Base-by-base conservation (phyloP, 2,329 filamentous ascomycete species). In the Botrytis deweyae region DNA sequence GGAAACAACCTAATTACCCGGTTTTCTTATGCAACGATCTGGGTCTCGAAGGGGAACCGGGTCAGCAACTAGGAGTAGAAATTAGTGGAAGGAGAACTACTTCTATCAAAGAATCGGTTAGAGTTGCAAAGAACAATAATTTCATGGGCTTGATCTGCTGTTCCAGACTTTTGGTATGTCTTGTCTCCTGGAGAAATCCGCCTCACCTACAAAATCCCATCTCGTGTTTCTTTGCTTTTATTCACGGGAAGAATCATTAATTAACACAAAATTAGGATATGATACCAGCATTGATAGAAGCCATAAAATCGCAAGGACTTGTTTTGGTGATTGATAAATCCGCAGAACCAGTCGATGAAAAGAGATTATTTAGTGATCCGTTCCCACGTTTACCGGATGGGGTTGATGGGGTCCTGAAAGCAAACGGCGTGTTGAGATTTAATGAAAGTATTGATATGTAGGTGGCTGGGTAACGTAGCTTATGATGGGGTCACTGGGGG, bases 1-100 rank as follows among this genome's bases (percentile, higher is more conserved):
- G 96, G 96, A 99, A 99, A 83, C 96, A 99, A 82, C 96, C 96
- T 3, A 99, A 98, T 81, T 99, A 97, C 82, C 96, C 96, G 0
- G 93, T 98, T 0, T 93, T 99, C 78, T 87, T 98, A 65, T 98
- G 95, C 84, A 98, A 98, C 82, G 94, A 98, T 74, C 88, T 98
- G 40, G 94, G 94, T 36, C 86, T 88, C 12, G 88, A 90, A 74
- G 87, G 86, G 42, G 79, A 82, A 42, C 75, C 80, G 12, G 78
- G 78, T 6, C 79, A 78, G 22, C 74, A 74, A 36, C 29, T 55
- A 6, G 76, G 72, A 1, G 74, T 79, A 18, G 72, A 76, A 46
- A 79, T 87, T 77, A 93, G 90, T 77, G 93, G 93, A 25, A 88
- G 92, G 73, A 89, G 90, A 66, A 92, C 91, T 22, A 92, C 92